Percentiles rank a stretch among this genome's conserved stretches.
Conservation (phyloP, 2,329 filamentous ascomycete genomes). For the Pseudocercospora vitis region DNA sequence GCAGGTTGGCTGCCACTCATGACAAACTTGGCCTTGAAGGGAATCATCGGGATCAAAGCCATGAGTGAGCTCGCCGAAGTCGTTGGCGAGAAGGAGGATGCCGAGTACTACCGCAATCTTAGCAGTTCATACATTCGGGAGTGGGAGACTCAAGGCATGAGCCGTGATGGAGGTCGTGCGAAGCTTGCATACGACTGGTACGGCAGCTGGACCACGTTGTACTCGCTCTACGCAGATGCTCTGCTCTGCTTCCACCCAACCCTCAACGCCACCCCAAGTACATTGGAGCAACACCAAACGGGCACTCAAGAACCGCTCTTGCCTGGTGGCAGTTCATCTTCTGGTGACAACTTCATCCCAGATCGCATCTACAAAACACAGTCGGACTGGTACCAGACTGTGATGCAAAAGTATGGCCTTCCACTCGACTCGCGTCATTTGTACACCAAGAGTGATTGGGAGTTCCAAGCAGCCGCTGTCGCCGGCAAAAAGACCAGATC, state of each 20-base stretch:
- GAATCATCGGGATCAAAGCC: slow-evolving; percentile 77
- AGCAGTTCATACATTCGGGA: slow-evolving; percentile 66
- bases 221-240: slow-evolving; percentile 80
- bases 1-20: slow-evolving; percentile 75
- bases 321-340: neutral
- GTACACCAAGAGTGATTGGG: slow-evolving; percentile 82
- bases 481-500: slow-evolving; percentile 66
- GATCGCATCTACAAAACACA: slow-evolving; percentile 75
- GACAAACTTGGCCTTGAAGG: slow-evolving; percentile 80
- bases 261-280: slow-evolving; percentile 25
- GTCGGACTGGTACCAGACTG: slow-evolving; percentile 75
- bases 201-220: slow-evolving; percentile 79
- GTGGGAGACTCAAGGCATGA: slow-evolving; percentile 72
- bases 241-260: slow-evolving; percentile 74
- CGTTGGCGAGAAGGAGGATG: slow-evolving; percentile 59
- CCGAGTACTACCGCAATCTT: slow-evolving; percentile 59
- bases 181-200: slow-evolving; percentile 79
- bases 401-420: slow-evolving; percentile 78
- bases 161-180: slow-evolving; percentile 67
- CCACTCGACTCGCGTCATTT: slow-evolving; percentile 79
- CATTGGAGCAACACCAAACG: slow-evolving; percentile 9
- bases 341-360: slow-evolving; percentile 59
- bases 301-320: slow-evolving; percentile 24
- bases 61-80: slow-evolving; percentile 70
- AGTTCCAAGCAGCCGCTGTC: slow-evolving; percentile 83